These are phyloP conservation scores for Physcia stellaris DNA, from an alignment of 495 filamentous ascomycete genomes.

Conservation along the genomic window DNA sequence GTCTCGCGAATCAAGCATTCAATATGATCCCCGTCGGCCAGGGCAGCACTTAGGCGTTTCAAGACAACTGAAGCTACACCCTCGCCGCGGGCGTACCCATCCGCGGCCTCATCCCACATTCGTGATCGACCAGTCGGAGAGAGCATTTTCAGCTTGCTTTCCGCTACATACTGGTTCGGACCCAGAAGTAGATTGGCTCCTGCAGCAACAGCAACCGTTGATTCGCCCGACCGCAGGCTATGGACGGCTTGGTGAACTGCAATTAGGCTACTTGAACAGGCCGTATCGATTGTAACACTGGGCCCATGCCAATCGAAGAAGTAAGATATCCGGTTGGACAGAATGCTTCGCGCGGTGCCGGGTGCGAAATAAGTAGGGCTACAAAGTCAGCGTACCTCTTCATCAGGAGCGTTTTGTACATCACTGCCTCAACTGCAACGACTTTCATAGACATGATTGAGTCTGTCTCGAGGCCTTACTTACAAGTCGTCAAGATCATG, in stretches of 20 bases:
- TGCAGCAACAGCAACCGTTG: neutral
- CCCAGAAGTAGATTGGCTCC: slow-evolving; percentile 18
- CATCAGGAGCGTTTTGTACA: slow-evolving; percentile 9
- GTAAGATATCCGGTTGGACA: slow-evolving; percentile 15
- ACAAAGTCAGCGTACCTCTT: no score
- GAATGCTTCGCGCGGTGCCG: slow-evolving; percentile 17
- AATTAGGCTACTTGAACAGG: slow-evolving; percentile 18
- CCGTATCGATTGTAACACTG: slow-evolving; percentile 19
- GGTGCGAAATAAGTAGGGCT: slow-evolving; percentile 26
- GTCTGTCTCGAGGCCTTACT: no score
- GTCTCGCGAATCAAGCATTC: slow-evolving; percentile 17
- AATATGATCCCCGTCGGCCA: slow-evolving; percentile 29
- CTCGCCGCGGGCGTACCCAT: slow-evolving; percentile 34
- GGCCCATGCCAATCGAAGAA: slow-evolving; percentile 16
- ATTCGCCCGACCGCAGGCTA: slow-evolving; percentile 20
- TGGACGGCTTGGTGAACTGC: slow-evolving; percentile 25
- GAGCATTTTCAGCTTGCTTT: slow-evolving; percentile 23
- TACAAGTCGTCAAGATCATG: slow-evolving; percentile 27
- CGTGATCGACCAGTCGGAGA: slow-evolving; percentile 21
- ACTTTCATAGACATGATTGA: slow-evolving; percentile 22
- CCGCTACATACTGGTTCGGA: slow-evolving; percentile 10
- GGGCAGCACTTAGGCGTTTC: slow-evolving; percentile 24
- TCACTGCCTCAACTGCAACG: slow-evolving; percentile 13
- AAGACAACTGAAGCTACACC: slow-evolving; percentile 28
- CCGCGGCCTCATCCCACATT: slow-evolving; percentile 11